Conservation (phyloP, 768 basidiomycete species). For the Pisolithus tinctorius region DNA sequence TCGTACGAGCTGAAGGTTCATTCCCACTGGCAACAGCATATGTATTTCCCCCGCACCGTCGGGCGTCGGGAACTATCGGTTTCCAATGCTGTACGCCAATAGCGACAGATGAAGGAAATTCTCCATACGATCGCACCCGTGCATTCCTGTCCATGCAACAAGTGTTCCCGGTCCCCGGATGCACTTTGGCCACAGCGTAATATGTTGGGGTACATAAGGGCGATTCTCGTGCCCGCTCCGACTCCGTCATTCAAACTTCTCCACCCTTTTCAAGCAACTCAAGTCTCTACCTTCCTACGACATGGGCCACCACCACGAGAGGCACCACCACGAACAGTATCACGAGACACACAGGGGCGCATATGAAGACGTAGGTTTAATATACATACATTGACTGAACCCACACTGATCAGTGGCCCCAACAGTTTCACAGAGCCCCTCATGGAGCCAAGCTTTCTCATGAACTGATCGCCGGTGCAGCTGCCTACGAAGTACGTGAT, state of each 20-base stretch:
- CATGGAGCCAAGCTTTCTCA: slow-evolving; percentile 59
- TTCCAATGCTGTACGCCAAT: too few relatives aligned
- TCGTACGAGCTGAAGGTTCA: neutral
- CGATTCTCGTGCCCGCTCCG: neutral
- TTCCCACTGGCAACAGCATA: too few relatives aligned
- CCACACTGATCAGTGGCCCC: neutral
- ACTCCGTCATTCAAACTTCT: neutral
- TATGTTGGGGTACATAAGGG: neutral
- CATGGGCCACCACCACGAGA: slow-evolving; percentile 7
- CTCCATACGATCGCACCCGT: too few relatives aligned
- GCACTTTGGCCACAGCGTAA: too few relatives aligned
- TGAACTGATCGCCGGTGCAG: slow-evolving; percentile 62
- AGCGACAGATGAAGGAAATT: too few relatives aligned
- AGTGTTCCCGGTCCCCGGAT: neutral
- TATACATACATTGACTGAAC: neutral
- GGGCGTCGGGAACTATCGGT: too few relatives aligned
- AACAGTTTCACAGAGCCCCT: slow-evolving; percentile 39
- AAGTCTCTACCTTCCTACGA: neutral
- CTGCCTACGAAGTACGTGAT: slow-evolving; percentile 48
- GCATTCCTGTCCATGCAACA: neutral
- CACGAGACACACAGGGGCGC: slow-evolving; percentile 5
- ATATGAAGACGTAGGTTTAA: slow-evolving; percentile 12
- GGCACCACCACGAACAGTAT: slow-evolving; percentile 3
- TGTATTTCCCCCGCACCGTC: too few relatives aligned
- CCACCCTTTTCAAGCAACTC: neutral